Conservation (phyloP, 2,329 filamentous ascomycete genomes). For the Fusarium buharicum region DNA sequence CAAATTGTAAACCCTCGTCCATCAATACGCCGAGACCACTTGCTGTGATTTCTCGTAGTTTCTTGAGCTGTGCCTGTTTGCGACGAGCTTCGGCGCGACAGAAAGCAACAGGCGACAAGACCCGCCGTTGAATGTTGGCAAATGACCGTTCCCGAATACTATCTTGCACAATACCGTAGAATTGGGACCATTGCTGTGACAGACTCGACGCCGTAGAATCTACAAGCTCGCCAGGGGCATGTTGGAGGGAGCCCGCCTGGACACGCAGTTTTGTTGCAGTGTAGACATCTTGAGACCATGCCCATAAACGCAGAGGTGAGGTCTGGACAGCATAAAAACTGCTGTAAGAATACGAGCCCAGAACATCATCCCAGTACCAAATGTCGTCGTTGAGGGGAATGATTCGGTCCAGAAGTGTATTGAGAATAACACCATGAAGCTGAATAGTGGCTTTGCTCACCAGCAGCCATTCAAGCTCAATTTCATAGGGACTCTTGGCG, state of each 20-base stretch:
- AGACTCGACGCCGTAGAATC: slow-evolving; percentile 54
- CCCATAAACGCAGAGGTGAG: slow-evolving; percentile 78
- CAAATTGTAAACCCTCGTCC: slow-evolving; percentile 82
- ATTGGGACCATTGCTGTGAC: slow-evolving; percentile 69
- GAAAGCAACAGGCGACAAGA: slow-evolving; percentile 82
- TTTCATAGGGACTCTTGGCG: slow-evolving; percentile 67
- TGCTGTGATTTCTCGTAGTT: slow-evolving; percentile 81
- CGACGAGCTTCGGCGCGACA: slow-evolving; percentile 77
- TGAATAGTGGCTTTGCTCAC: slow-evolving; percentile 94
- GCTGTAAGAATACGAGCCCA: slow-evolving; percentile 81
- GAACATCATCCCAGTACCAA: slow-evolving; percentile 94
- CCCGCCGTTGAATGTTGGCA: slow-evolving; percentile 73
- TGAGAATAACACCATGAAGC: slow-evolving; percentile 82
- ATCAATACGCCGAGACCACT: slow-evolving; percentile 88
- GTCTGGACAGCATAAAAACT: slow-evolving; percentile 88
- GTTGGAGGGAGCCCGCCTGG: slow-evolving; percentile 47
- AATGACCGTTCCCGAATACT: slow-evolving; percentile 79
- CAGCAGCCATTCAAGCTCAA: slow-evolving; percentile 89
- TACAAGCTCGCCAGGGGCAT: slow-evolving; percentile 48
- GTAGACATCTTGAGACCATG: slow-evolving; percentile 77
- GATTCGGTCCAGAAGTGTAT: slow-evolving; percentile 82
- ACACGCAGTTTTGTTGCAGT: slow-evolving; percentile 64
- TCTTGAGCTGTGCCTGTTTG: slow-evolving; percentile 77
- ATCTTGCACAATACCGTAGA: slow-evolving; percentile 83
- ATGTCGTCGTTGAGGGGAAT: slow-evolving; percentile 86